phyloP scores from a whole-genome alignment of 495 filamentous ascomycete genomes.

The Trichocladium uniseriatum region DNA sequence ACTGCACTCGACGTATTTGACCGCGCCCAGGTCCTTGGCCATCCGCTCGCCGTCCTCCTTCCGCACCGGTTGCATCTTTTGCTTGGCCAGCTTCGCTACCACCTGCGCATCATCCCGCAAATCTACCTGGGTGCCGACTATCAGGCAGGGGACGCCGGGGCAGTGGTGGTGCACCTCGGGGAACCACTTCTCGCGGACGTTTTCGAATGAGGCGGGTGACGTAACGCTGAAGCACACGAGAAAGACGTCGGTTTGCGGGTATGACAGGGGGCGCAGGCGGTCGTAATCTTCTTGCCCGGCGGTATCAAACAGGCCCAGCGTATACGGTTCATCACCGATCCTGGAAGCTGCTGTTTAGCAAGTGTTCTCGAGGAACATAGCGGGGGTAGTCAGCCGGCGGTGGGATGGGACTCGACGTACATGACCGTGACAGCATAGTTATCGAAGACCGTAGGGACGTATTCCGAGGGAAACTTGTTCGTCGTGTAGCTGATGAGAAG shows the following conservation, averaged over 20 bases:
- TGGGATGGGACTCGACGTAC: slow-evolving; percentile 49
- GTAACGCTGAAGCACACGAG: slow-evolving; percentile 98
- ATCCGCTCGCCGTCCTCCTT: slow-evolving; percentile 91
- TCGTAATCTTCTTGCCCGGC: slow-evolving; percentile 99
- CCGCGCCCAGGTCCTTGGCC: slow-evolving; percentile 90
- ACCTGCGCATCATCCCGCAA: slow-evolving; percentile 83
- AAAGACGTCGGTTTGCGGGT: slow-evolving; percentile 98
- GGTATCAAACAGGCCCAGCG: slow-evolving; percentile 94
- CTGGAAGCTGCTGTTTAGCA: slow-evolving; percentile 38
- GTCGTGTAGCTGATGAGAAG: slow-evolving; percentile 98
- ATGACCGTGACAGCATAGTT: slow-evolving; percentile 99
- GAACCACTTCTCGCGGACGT: slow-evolving; percentile 99
- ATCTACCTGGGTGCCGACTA: slow-evolving; percentile 97
- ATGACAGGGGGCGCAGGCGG: slow-evolving; percentile 88
- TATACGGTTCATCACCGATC: slow-evolving; percentile 99
- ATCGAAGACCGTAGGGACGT: slow-evolving; percentile 97
- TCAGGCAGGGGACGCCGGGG: slow-evolving; percentile 93
- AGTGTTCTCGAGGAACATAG: neutral
- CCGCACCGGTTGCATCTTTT: slow-evolving; percentile 86
- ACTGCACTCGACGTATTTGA: slow-evolving; percentile 98
- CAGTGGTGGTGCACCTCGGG: slow-evolving; percentile 98
- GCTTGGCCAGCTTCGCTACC: slow-evolving; percentile 82
- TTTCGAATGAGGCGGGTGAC: slow-evolving; percentile 97
- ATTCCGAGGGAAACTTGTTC: slow-evolving; percentile 99
- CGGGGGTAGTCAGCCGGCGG: neutral